Evolutionary conservation across 805 yeast species (phyloP).

Genomic region (Ogataea methanolica): DNA sequence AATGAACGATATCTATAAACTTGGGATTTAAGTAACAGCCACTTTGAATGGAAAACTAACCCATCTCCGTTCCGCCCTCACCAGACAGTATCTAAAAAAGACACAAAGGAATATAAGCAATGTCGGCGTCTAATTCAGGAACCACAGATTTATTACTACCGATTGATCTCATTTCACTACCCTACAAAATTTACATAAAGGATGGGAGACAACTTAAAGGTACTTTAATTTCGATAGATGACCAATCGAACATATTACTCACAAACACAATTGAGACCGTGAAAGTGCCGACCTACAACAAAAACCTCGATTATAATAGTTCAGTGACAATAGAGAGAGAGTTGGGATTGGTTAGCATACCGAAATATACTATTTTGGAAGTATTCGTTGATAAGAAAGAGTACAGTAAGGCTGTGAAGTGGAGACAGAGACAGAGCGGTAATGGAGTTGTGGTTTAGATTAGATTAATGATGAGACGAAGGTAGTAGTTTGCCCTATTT

Average conservation of each 20-base stretch:
- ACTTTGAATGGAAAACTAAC: too few species aligned
- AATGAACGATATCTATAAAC: too few species aligned
- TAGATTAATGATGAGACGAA: not conserved
- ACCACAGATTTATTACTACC: conserved; percentile 7
- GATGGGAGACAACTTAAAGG: conserved; percentile 35
- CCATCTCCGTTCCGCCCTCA: not conserved
- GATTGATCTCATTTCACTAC: conserved; percentile 31
- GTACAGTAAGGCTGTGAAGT: conserved; percentile 11
- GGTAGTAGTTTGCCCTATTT: not conserved
- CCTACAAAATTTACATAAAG: conserved; percentile 20
- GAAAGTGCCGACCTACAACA: too few species aligned
- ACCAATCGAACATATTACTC: conserved; percentile 37
- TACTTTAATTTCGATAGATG: conserved; percentile 38
- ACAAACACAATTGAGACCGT: conserved; percentile 33
- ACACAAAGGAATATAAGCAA: not conserved
- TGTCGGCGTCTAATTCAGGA: not conserved
- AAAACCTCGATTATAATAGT: too few species aligned
- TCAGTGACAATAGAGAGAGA: conserved; percentile 28
- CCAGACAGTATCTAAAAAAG: not conserved
- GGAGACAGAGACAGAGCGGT: conserved; percentile 9
- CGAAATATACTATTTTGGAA: conserved; percentile 33
- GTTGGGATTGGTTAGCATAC: conserved; percentile 53
- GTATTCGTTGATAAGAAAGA: conserved; percentile 24
- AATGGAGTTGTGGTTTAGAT: not conserved
- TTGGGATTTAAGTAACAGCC: too few species aligned